Conservation (phyloP, 345 rosid genomes). For the Cochlearia excelsa region DNA sequence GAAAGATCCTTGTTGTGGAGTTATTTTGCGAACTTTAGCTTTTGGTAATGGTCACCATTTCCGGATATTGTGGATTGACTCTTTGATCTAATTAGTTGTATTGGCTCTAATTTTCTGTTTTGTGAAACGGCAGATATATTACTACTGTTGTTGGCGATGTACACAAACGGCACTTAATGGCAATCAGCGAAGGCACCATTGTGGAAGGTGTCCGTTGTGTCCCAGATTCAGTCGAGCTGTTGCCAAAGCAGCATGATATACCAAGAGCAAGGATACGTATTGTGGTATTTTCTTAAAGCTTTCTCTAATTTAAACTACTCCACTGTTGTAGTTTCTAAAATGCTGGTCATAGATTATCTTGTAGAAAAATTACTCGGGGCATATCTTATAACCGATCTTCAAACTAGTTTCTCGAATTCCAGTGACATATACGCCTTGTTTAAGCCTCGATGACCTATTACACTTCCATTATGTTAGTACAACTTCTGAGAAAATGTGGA, state of each 20-base stretch:
- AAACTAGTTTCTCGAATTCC: conserved; percentile 1
- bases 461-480: background rate
- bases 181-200: conserved; percentile 67
- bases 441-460: background rate
- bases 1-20: background rate
- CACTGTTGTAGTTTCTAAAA: conserved; percentile 8
- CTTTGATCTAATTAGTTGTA: conserved; percentile 7
- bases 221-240: conserved; percentile 86
- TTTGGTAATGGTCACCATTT: conserved; percentile 9
- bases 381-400: background rate
- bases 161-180: conserved; percentile 57
- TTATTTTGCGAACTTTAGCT: background rate
- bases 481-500: conserved; percentile 5
- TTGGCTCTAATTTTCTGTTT: conserved; percentile 3
- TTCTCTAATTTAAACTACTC: conserved; percentile 9
- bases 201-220: conserved; percentile 75
- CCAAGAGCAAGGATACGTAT: conserved; percentile 73
- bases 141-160: conserved; percentile 70
- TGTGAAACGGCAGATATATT: conserved; percentile 59
- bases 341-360: background rate
- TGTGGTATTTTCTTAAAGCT: conserved; percentile 53
- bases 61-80: conserved; percentile 10
- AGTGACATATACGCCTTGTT: background rate
- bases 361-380: background rate
- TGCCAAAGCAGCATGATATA: conserved; percentile 69